phyloP scores from a whole-genome alignment of 306 rosid species.

The Cucumis hystrix region DNA sequence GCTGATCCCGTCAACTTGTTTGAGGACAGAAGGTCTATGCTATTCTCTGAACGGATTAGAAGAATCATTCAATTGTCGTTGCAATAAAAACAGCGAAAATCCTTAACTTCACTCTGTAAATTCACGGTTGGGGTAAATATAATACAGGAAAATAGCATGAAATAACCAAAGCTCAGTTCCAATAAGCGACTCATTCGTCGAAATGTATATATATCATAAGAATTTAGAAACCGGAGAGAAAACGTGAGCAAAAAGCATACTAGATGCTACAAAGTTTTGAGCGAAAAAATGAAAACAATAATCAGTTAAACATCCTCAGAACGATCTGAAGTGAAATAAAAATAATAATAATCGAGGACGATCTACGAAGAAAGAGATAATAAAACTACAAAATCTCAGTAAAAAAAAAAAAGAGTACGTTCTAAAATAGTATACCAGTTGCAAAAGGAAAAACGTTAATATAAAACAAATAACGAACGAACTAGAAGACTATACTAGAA shows the following conservation, averaged over 20 bases:
- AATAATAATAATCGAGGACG: background rate
- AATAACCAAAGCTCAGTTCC: background rate
- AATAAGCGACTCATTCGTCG: background rate
- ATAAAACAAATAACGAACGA: constrained; percentile 4
- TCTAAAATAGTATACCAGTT: background rate
- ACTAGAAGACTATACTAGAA: constrained; percentile 10
- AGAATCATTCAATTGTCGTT: background rate
- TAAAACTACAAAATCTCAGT: background rate
- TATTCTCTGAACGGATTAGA: background rate
- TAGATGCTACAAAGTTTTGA: background rate
- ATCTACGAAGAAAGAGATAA: background rate
- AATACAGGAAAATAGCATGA: background rate
- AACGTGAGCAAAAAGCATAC: background rate
- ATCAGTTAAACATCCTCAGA: background rate
- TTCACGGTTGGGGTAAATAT: background rate
- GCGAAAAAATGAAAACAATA: background rate
- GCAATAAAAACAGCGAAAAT: background rate
- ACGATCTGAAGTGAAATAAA: background rate
- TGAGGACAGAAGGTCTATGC: background rate
- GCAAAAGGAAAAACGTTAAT: background rate
- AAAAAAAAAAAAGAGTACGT: background rate
- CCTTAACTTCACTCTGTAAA: background rate
- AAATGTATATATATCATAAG: background rate
- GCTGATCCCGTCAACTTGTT: background rate
- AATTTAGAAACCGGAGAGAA: background rate